Percentiles rank a stretch among this genome's conserved stretches.
These are phyloP conservation scores for Perkinsus olseni DNA, from an alignment of 169 alveolate species.

Conservation along the genomic window DNA sequence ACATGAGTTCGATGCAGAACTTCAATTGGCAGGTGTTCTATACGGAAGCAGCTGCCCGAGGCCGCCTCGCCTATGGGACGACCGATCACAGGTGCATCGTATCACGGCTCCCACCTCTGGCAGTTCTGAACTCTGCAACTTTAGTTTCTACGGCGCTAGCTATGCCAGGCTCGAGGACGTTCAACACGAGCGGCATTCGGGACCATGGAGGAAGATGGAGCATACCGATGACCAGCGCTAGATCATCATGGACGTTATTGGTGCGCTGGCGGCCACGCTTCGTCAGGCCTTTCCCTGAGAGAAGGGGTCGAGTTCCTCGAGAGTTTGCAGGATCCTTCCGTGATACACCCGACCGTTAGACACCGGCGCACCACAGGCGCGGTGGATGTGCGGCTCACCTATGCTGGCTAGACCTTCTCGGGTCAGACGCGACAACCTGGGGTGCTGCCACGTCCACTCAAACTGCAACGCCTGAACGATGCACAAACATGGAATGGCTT, in stretches of 20 bases:
- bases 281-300: not conserved
- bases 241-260: not conserved
- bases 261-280: not conserved
- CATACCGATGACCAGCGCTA: not conserved
- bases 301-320: not conserved
- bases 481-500: too few relatives aligned
- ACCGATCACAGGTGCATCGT: not conserved
- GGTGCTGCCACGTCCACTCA: constrained; percentile 1
- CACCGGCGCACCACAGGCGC: not conserved
- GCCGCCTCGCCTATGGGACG: not conserved
- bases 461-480: not conserved
- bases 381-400: not conserved
- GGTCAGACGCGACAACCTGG: not conserved
- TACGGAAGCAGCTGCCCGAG: not conserved
- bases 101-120: not conserved
- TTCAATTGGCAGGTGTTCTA: not conserved
- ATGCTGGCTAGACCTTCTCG: not conserved
- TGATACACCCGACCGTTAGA: not conserved
- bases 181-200: not conserved
- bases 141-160: not conserved
- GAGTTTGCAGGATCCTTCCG: not conserved
- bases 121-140: not conserved
- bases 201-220: not conserved
- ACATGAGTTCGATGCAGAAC: not conserved
- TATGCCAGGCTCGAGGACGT: not conserved